Base-by-base conservation (phyloP, 306 rosid genomes). In the Betula pendula region DNA sequence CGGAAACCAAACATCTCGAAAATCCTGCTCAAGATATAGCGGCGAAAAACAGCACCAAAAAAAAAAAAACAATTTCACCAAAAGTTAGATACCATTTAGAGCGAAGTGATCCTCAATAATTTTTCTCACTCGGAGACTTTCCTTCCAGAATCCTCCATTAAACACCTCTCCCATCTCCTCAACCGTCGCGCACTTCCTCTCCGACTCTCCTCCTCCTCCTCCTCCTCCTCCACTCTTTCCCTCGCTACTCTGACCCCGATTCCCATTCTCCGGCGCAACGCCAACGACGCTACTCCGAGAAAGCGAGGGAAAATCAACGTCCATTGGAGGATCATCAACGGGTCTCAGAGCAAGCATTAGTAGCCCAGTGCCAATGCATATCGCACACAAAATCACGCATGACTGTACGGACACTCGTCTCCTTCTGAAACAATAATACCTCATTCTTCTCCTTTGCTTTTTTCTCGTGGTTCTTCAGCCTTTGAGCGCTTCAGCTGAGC, bases 111-210 rank as follows among this genome's bases (percentile, higher is more conserved):
- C 55, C 38, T 81, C 82, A 65, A 95, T 88, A 35, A 89, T 71
- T 73, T 76, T 83, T 84, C 97, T 87, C 49, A 90, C 89, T 86
- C 89, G 78, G 48, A 88, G 81, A 31, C 91, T 85, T 55, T 90
- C 89, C 51, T 73, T 74, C 84, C 81, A 82, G 63, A 58, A 73
- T 52, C 83, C 84, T 20, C 76, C 74, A 19, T 70, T 62, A 47
- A 89, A 88, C 63, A 83, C 85, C 50, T 85, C 70, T 40, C 97
- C 98, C 98, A 95, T 95, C 82, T 88, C 88, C 69, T 92, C 97
- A 84, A 95, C 97, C 83, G 93, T 87, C 3, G 90, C 93, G 55
- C 98, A 95, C 81, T 55, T 11, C 5, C 19, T 66, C 49, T 0
- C 27, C 49, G 49, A 66, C 48, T 66, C 24, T n/a, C 70, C 80